Base-by-base conservation (phyloP, 2,329 filamentous ascomycete species). In the Aspergillus tanneri region DNA sequence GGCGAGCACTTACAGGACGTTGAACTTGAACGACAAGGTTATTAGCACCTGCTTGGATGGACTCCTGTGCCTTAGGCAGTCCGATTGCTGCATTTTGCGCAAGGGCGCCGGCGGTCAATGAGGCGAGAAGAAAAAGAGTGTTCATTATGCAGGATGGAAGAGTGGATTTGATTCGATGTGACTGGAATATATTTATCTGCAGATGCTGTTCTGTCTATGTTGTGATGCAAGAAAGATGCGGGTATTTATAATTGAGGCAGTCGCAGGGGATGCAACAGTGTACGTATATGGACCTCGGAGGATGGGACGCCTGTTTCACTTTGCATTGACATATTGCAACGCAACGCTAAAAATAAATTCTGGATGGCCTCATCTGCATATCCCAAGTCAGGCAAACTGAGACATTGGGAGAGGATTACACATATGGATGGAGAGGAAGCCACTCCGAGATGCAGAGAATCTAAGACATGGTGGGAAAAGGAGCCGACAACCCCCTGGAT, bases 11-110 rank as follows among this genome's bases (percentile, higher is more conserved):
- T 56, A 67, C 64, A 16, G 62, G 58, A 28, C 60, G 62, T 36
- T 64, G 62, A 3, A 68, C 50, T 43, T 66, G 64, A 3, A 68
- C 53, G 11, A 49, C 49, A n/a, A 61, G 18, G 1, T 62, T 38
- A 4, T 42, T n/a, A n/a, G n/a, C 40, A 2, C 62, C 65, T 2
- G 58, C 46, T 12, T 43, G n/a, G 7, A 67, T 40, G 4, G 45
- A 38, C 22, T 57, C 30, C 9, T 50, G 58, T 14, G 46, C 46
- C 2, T 21, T n/a, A 2, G 65, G 63, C 2, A 63, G 48, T n/a
- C 57, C 56, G 28, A 68, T 58, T 0, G 19, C 3, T n/a, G 54
- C 63, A 7, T 46, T 60, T 40, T 68, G 65, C 5, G 64, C 61
- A 36, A 64, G 46, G 34, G 57, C 60, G 5, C 47, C 45, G 24